phyloP scores from a whole-genome alignment of 106 monocot species.

The Agapanthus africanus region DNA sequence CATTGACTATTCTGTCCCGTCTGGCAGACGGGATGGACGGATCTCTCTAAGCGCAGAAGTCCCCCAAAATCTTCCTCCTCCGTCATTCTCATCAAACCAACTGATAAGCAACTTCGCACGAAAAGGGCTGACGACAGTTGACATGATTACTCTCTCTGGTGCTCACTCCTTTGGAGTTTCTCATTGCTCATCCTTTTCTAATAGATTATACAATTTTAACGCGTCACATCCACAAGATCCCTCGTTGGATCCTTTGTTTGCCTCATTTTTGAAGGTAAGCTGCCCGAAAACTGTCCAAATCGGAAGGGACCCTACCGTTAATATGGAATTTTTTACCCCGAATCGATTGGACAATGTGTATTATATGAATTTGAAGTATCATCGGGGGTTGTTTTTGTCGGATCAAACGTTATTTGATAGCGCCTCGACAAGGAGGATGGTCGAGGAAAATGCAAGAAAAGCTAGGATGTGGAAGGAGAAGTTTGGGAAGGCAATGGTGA shows the following conservation, averaged over 20 bases:
- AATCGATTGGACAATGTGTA: constrained; percentile 14
- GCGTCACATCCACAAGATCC: constrained; percentile 16
- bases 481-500: constrained; percentile 58
- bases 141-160: constrained; percentile 40
- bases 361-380: constrained; percentile 12
- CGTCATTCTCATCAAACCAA: constrained; percentile 8
- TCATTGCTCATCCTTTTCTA: constrained; percentile 32
- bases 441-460: constrained; percentile 1
- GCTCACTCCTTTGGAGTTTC: constrained; percentile 49
- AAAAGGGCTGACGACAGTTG: constrained; percentile 33
- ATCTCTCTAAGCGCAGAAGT: constrained; percentile 18
- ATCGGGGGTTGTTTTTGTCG: constrained; percentile 9
- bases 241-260: constrained; percentile 6
- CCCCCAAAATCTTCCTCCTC: constrained; percentile 14
- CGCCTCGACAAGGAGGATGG: not conserved
- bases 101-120: constrained; percentile 22
- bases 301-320: not conserved
- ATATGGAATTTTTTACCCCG: not conserved
- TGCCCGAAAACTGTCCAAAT: constrained; percentile 1
- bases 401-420: constrained; percentile 9
- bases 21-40: constrained; percentile 33
- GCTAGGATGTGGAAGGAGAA: not conserved
- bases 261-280: constrained; percentile 6
- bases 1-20: constrained; percentile 13
- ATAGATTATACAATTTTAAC: constrained; percentile 24